phyloP scores from a whole-genome alignment of 495 filamentous ascomycete genomes.

The Ascobolus immersus region DNA sequence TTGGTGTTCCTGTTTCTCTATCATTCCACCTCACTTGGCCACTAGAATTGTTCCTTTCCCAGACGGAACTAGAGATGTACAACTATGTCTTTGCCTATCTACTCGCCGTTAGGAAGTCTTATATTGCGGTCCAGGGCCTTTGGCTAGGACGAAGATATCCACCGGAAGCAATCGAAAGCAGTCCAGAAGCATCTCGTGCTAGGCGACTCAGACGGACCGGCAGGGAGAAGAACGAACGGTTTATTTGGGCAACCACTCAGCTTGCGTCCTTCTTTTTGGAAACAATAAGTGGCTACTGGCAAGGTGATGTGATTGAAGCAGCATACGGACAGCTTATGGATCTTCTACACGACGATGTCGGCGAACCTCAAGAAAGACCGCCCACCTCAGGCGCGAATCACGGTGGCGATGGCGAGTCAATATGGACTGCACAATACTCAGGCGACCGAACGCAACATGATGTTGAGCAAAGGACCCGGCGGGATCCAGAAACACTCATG shows the following conservation, averaged over 20 bases:
- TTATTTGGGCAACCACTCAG: slow-evolving; percentile 63
- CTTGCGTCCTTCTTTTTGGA: slow-evolving; percentile 68
- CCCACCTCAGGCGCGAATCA: slow-evolving; percentile 1
- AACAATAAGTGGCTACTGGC: slow-evolving; percentile 63
- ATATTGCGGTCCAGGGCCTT: slow-evolving; percentile 51
- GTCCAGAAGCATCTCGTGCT: slow-evolving; percentile 14
- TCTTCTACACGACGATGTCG: background rate
- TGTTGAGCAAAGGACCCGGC: slow-evolving; percentile 19
- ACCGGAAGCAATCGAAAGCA: slow-evolving; percentile 32
- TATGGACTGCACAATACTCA: slow-evolving; percentile 1
- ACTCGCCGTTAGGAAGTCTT: slow-evolving; percentile 52
- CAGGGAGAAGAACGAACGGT: slow-evolving; percentile 39
- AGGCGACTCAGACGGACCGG: slow-evolving; percentile 28
- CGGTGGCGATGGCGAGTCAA: background rate
- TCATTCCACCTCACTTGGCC: slow-evolving; percentile 52
- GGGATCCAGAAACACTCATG: slow-evolving; percentile 65
- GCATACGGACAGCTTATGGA: slow-evolving; percentile 22
- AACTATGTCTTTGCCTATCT: slow-evolving; percentile 69
- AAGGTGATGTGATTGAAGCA: slow-evolving; percentile 62
- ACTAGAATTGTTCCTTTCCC: slow-evolving; percentile 61
- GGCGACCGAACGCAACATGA: slow-evolving; percentile 2
- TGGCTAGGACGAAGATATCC: slow-evolving; percentile 67
- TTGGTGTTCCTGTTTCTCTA: slow-evolving; percentile 48
- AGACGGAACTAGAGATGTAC: slow-evolving; percentile 49
- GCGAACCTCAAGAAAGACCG: background rate